A percentile compares a stretch with the other conserved stretches of the same genome.
Conservation (phyloP, 306 rosid species). For the Purshia tridentata region DNA sequence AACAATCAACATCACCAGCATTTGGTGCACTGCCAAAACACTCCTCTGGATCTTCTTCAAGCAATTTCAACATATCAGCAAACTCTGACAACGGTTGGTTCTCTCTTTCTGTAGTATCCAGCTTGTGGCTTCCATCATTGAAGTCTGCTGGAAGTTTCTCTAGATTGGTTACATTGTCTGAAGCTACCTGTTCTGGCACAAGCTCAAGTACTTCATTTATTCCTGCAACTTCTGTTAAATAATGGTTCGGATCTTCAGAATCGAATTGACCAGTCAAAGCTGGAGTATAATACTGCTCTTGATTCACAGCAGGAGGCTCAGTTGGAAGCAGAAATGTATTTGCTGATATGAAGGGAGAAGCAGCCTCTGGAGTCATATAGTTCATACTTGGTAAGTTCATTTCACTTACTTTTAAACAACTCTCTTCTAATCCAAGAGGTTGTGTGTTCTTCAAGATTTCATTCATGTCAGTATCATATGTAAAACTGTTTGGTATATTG, state of each 20-base stretch:
- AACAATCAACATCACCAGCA: slow-evolving; percentile 19
- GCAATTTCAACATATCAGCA: slow-evolving; percentile 20
- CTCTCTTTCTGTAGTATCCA: slow-evolving; percentile 12
- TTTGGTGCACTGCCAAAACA: slow-evolving; percentile 6
- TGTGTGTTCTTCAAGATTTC: not conserved
- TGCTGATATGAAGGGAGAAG: not conserved
- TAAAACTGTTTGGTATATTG: not conserved
- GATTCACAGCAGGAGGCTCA: not conserved
- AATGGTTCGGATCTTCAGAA: slow-evolving; percentile 21
- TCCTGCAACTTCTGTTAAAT: not conserved
- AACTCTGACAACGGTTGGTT: slow-evolving; percentile 23
- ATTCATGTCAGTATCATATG: not conserved
- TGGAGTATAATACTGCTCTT: not conserved
- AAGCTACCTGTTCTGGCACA: not conserved
- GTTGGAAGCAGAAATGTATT: not conserved
- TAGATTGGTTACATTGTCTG: not conserved
- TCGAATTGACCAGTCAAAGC: slow-evolving; percentile 3
- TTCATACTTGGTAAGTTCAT: not conserved
- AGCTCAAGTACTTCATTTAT: slow-evolving; percentile 5
- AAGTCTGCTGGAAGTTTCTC: slow-evolving; percentile 10
- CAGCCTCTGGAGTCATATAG: slow-evolving; percentile 2
- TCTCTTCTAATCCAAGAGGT: slow-evolving; percentile 6
- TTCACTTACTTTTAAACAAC: not conserved
- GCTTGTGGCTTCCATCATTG: slow-evolving; percentile 19
- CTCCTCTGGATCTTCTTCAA: slow-evolving; percentile 31